Evolutionary conservation across 129 eudicot genomes (phyloP).

Genomic region (Tagetes patula): DNA sequence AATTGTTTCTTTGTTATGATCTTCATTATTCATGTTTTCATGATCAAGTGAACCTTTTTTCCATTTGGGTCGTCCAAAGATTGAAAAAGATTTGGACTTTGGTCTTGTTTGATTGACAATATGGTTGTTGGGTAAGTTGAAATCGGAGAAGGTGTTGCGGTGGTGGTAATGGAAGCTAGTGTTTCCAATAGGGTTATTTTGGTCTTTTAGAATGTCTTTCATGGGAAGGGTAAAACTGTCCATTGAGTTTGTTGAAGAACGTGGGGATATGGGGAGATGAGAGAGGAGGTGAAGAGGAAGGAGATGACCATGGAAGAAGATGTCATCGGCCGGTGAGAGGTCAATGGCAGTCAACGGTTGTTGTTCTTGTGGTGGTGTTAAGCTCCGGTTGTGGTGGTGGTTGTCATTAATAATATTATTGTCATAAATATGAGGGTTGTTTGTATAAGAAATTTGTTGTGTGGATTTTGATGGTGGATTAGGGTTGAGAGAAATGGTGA

Average conservation of each 20-base stretch:
- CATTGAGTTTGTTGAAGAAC: conserved; percentile 69
- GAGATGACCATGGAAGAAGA: conserved; percentile 89
- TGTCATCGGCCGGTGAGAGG: conserved; percentile 87
- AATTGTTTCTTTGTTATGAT: conserved; percentile 22
- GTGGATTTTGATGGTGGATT: conserved; percentile 30
- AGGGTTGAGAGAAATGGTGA: conserved; percentile 78
- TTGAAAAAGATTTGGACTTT: conserved; percentile 74
- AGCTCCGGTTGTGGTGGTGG: conserved; percentile 4
- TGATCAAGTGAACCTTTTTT: conserved; percentile 38
- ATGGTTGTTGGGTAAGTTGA: conserved; percentile 32
- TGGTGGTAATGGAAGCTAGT: conserved; percentile 41
- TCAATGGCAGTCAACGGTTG: conserved; percentile 57
- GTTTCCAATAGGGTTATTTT: conserved; percentile 22
- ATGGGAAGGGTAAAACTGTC: conserved; percentile 77
- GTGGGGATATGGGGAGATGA: conserved; percentile 72
- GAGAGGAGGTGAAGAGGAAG: conserved; percentile 93
- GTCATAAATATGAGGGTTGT: neutral
- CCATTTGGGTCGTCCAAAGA: conserved; percentile 58
- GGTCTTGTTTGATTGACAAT: conserved; percentile 24
- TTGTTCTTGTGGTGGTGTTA: conserved; percentile 29
- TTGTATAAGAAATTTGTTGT: no score
- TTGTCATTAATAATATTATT: conserved; percentile 19
- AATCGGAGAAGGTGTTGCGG: conserved; percentile 34
- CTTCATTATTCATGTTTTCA: conserved; percentile 30
- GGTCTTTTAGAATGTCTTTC: conserved; percentile 42